Conservation (phyloP, 805 yeast genomes). For the Hanseniaspora thailandica region DNA sequence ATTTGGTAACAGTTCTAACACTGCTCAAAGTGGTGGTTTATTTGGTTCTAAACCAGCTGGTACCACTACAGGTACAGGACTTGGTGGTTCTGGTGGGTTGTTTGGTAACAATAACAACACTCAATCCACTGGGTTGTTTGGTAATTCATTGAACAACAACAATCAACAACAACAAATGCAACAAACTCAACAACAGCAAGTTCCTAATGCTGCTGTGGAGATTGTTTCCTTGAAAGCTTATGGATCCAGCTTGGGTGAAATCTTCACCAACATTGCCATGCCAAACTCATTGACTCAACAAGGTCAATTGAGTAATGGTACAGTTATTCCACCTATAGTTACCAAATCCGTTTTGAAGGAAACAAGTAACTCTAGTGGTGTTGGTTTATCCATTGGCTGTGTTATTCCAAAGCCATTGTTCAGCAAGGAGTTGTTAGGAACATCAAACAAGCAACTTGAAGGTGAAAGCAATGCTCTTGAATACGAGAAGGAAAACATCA, state of each 20-base stretch:
- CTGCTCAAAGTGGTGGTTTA: conserved; percentile 25
- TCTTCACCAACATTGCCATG: conserved; percentile 38
- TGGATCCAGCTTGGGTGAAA: conserved; percentile 49
- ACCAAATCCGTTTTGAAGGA: conserved; percentile 5
- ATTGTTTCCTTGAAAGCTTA: conserved; percentile 45
- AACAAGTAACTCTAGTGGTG: background rate
- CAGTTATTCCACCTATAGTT: conserved; percentile 24
- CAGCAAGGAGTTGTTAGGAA: background rate
- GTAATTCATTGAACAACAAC: conserved; percentile 15
- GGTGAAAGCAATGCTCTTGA: background rate
- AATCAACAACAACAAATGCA: conserved; percentile 28
- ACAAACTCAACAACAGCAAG: conserved; percentile 30
- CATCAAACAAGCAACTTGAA: background rate
- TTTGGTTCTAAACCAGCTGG: conserved; percentile 22
- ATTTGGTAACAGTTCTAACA: conserved; percentile 34
- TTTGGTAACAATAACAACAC: conserved; percentile 21
- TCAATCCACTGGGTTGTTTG: conserved; percentile 18
- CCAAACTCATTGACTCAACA: conserved; percentile 31
- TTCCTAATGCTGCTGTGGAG: background rate
- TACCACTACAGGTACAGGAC: conserved; percentile 20
- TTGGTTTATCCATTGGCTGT: conserved; percentile 13
- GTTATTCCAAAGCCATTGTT: conserved; percentile 12
- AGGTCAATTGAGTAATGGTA: conserved; percentile 37
- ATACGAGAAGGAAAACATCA: background rate
- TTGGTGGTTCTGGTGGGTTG: conserved; percentile 12